These are phyloP conservation scores for Stagonosporopsis chrysanthemi DNA, from an alignment of 2,329 filamentous ascomycete species.

Conservation along the genomic window DNA sequence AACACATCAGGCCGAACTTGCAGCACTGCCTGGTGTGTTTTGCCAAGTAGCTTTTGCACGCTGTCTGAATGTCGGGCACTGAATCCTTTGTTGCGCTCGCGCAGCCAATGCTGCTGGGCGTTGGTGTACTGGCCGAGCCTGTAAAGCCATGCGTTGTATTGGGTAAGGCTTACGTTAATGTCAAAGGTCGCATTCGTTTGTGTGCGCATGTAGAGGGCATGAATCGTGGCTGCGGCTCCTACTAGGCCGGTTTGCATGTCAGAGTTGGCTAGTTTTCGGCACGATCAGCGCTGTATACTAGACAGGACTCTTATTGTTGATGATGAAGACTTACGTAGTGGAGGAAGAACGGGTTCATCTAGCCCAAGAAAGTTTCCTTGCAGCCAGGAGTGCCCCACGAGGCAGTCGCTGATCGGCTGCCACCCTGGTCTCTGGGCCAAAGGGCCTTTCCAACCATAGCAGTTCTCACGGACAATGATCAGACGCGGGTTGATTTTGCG, in stretches of 20 bases:
- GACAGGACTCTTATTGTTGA: neutral
- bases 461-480: neutral
- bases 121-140: slow-evolving; percentile 1
- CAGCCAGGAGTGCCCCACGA: neutral
- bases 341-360: neutral
- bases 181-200: neutral
- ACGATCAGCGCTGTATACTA: neutral
- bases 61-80: neutral
- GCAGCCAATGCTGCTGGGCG: neutral
- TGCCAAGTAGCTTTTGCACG: neutral
- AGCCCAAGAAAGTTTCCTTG: neutral
- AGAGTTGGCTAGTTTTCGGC: neutral
- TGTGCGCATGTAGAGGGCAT: slow-evolving; percentile 1
- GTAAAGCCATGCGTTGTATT: slow-evolving; percentile 1
- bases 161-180: neutral
- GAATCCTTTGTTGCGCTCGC: neutral
- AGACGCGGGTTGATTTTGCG: neutral
- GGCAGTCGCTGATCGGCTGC: neutral
- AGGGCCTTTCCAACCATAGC: neutral
- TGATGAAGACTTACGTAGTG: slow-evolving; percentile 1
- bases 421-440: slow-evolving; percentile 1
- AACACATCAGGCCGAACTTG: neutral
- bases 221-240: neutral
- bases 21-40: neutral
- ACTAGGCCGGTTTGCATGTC: neutral